Evolutionary conservation across 495 filamentous ascomycete genomes (phyloP).

Genomic region (Tuber aestivum): DNA sequence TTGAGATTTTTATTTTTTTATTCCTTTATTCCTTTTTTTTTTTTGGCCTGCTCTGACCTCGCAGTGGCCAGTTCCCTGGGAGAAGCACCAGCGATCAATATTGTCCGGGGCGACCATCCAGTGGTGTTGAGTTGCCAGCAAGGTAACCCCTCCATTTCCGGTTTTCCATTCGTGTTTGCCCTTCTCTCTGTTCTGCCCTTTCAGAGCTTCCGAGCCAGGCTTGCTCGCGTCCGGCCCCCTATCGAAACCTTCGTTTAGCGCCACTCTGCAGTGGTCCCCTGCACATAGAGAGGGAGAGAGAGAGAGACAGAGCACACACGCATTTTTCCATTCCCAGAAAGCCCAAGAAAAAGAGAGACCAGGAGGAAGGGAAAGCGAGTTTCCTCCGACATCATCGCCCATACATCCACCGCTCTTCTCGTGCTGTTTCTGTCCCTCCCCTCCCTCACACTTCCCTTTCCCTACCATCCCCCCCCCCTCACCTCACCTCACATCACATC

Average conservation of each 20-base stretch:
- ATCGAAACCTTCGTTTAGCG: conserved; percentile 34
- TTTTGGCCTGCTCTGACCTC: conserved; percentile 26
- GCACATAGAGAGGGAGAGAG: neutral
- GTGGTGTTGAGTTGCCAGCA: conserved; percentile 30
- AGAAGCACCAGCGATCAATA: conserved; percentile 38
- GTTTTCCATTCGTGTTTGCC: conserved; percentile 16
- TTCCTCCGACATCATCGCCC: neutral
- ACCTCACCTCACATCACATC: neutral
- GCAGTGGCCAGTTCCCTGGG: conserved; percentile 39
- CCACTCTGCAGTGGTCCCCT: conserved; percentile 32
- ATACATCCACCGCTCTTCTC: neutral
- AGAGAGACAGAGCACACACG: neutral
- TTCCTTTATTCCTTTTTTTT: conserved; percentile 10
- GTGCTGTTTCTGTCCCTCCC: neutral
- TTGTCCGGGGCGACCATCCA: conserved; percentile 34
- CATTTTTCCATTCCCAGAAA: neutral
- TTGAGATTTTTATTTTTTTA: neutral
- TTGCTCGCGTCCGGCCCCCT: conserved; percentile 29
- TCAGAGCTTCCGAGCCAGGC: conserved; percentile 1
- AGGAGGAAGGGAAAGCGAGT: neutral
- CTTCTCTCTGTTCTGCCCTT: conserved; percentile 22
- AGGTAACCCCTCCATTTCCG: conserved; percentile 19
- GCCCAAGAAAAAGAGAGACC: neutral
- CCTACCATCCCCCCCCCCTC: neutral
- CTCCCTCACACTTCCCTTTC: neutral